Conservation (phyloP, 495 filamentous ascomycete species). For the Parathielavia appendiculata region DNA sequence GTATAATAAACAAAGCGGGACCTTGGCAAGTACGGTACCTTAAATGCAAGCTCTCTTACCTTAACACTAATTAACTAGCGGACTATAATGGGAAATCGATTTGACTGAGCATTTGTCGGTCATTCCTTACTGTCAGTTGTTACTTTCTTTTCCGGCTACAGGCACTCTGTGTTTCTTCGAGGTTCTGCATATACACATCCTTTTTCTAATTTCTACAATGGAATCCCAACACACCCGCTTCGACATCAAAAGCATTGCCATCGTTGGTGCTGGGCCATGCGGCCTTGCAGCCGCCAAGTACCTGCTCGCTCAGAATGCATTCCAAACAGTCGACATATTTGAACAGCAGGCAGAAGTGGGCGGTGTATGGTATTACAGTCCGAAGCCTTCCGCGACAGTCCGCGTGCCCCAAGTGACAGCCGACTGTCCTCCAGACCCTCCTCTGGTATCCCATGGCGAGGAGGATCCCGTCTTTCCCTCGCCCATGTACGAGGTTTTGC, state of each 20-base stretch:
- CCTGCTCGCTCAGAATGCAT: conserved; percentile 65
- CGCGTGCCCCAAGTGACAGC: conserved; percentile 42
- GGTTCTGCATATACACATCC: not conserved
- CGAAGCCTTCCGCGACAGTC: conserved; percentile 26
- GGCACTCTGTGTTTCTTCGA: too few relatives aligned
- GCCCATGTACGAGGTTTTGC: conserved; percentile 73
- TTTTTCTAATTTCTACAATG: conserved; percentile 15
- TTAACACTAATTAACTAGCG: too few relatives aligned
- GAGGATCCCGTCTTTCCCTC: conserved; percentile 51
- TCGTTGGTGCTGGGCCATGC: conserved; percentile 67
- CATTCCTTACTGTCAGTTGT: too few relatives aligned
- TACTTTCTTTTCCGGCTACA: too few relatives aligned
- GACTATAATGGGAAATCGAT: not conserved
- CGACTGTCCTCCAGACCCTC: conserved; percentile 37
- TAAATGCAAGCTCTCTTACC: too few relatives aligned
- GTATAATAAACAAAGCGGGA: too few relatives aligned
- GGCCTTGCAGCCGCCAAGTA: conserved; percentile 69
- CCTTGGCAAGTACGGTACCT: too few relatives aligned
- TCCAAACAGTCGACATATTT: conserved; percentile 67
- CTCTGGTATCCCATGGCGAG: conserved; percentile 26
- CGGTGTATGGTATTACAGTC: conserved; percentile 78
- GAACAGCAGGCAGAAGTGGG: conserved; percentile 73
- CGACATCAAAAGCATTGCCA: conserved; percentile 51
- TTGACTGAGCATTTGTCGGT: not conserved
- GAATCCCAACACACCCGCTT: conserved; percentile 30